Base-by-base conservation (phyloP, 306 rosid genomes). In the Alnus glutinosa region DNA sequence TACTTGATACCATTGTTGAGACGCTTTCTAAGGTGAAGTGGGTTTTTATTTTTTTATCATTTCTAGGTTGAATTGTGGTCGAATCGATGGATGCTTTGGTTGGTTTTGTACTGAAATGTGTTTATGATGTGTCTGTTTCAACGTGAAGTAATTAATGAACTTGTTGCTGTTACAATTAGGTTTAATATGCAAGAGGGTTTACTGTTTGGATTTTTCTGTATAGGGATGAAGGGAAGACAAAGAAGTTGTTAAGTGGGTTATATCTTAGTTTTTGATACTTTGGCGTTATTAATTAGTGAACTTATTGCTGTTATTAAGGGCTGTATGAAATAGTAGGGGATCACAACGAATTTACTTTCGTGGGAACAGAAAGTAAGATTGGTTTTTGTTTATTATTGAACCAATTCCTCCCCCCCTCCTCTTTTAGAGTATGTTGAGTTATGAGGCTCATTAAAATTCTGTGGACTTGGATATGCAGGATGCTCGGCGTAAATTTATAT, bases 1-100 rank as follows among this genome's bases (percentile, higher is more conserved):
- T 95, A 74, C 97, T 95, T 57, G 92, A 95, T 81, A 93, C 98
- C 80, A 90, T 95, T 83, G 99, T 95, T 58, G 87, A 88, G 47
- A 77, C 99, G 8, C 97, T 95, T 62, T 80, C 83, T 37, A 89
- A 89, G 99, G 99, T 93, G 70, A 82, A 55, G 23, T n/a, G 1
- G 44, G 7, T 13, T 48, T 73, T 67, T 34, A 9, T 28, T 62
- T 32, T 0, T 61, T 49, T 34, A 47, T 3, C 4, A 62, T 36
- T 36, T 57, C 77, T 78, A 55, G 12, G 1, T 30, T 67, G 71
- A 28, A 14, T 64, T 36, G n/a, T 14, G 32, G 16, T 39, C 34
- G 37, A 70, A 59, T 39, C 30, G 70, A 5, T 36, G 46, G 16
- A 64, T 63, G 44, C 10, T 75, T 47, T 47, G 72, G 18, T 49